Percentiles rank a stretch among this genome's conserved stretches.
These are phyloP conservation scores for Eimeria sp. DNA, from an alignment of 169 alveolate species.

Conservation along the genomic window DNA sequence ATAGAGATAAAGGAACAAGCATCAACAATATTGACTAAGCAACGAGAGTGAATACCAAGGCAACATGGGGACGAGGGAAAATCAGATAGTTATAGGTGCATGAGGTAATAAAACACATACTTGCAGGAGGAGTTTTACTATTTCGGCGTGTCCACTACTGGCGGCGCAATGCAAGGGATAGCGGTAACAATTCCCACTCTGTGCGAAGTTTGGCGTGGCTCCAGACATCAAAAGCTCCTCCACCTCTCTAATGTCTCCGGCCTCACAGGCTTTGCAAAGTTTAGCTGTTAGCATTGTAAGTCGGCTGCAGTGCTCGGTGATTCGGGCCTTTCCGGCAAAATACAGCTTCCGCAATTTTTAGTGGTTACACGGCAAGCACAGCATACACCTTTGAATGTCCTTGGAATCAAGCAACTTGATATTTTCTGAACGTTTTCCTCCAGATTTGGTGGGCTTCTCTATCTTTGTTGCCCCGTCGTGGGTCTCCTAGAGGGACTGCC, in stretches of 20 bases:
- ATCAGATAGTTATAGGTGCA: not conserved
- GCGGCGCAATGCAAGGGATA: constrained; percentile 79
- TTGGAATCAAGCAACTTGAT: not conserved
- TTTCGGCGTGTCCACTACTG: constrained; percentile 60
- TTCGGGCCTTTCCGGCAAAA: constrained; percentile 9
- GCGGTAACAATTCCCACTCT: constrained; percentile 42
- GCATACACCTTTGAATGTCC: not conserved
- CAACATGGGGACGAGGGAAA: too few relatives aligned
- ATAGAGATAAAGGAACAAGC: not conserved
- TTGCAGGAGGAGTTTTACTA: constrained; percentile 73
- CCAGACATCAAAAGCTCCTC: constrained; percentile 71
- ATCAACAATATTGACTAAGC: too few relatives aligned
- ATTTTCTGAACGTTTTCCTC: not conserved
- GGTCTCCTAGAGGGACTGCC: not conserved
- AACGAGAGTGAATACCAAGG: not conserved
- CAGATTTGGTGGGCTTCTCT: not conserved
- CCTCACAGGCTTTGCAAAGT: constrained; percentile 80
- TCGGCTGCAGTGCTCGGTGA: not conserved
- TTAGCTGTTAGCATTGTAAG: constrained; percentile 69
- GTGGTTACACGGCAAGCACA: not conserved
- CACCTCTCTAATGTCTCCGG: constrained; percentile 56
- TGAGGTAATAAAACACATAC: not conserved
- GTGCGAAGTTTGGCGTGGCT: constrained; percentile 79
- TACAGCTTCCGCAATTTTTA: not conserved
- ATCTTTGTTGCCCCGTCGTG: not conserved